These are phyloP conservation scores for Aschersonia sp. DNA, from an alignment of 2,329 filamentous ascomycete genomes.

Conservation along the genomic window DNA sequence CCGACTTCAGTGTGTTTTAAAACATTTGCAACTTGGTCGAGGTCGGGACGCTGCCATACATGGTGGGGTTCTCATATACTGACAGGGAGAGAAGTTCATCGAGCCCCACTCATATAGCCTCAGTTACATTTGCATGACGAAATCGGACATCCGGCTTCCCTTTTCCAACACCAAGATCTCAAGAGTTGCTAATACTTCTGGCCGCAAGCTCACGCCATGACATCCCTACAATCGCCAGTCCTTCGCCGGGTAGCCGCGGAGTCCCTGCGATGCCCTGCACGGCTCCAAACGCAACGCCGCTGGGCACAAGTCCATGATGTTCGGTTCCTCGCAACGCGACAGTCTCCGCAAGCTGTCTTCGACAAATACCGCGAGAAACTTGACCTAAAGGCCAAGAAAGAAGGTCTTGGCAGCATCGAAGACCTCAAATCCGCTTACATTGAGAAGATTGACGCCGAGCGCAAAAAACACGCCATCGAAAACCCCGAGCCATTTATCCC, in stretches of 20 bases:
- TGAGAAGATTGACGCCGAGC: slow-evolving; percentile 64
- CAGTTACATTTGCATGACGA: neutral
- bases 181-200: neutral
- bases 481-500: slow-evolving; percentile 21
- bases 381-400: slow-evolving; percentile 60
- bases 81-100: too few species aligned
- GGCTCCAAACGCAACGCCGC: slow-evolving; percentile 47
- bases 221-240: slow-evolving; percentile 20
- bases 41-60: neutral
- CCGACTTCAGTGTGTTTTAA: too few species aligned
- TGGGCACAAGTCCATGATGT: slow-evolving; percentile 91
- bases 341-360: slow-evolving; percentile 49
- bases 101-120: too few species aligned
- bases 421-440: slow-evolving; percentile 71
- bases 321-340: slow-evolving; percentile 74
- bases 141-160: neutral
- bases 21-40: neutral
- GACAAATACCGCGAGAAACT: slow-evolving; percentile 87
- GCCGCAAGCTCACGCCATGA: neutral
- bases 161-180: neutral
- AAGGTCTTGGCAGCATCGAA: slow-evolving; percentile 56
- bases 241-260: slow-evolving; percentile 30
- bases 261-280: slow-evolving; percentile 16
- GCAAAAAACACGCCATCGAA: slow-evolving; percentile 49
- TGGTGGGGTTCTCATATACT: neutral